These are phyloP conservation scores for Podospora pseudopauciseta DNA, from an alignment of 495 filamentous ascomycete species.

Conservation along the genomic window DNA sequence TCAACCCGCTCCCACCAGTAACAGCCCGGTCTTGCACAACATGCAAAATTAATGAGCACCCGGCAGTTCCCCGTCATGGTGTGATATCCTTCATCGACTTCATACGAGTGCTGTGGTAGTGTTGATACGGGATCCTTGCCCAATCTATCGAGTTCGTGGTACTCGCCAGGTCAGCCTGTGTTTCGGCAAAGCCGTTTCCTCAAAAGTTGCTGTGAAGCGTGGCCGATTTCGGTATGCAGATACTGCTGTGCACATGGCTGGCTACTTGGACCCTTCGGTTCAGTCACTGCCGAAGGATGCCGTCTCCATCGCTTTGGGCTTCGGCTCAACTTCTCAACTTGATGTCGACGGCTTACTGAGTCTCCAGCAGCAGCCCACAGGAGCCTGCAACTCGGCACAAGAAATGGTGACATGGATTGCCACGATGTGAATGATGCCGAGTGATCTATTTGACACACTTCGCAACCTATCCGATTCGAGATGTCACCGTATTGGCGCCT, in stretches of 20 bases:
- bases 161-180: neutral
- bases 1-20: neutral
- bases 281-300: neutral
- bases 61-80: neutral
- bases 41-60: neutral
- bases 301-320: neutral
- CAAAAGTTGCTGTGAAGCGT: neutral
- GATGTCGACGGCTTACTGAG: neutral
- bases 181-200: neutral
- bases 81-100: neutral
- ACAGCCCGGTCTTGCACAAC: neutral
- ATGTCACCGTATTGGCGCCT: neutral
- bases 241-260: neutral
- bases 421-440: neutral
- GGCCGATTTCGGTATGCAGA: neutral
- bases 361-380: neutral
- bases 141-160: neutral
- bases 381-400: neutral
- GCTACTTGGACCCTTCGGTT: neutral
- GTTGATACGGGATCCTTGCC: neutral
- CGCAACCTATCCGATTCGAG: neutral
- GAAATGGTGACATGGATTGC: neutral
- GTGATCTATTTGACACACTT: neutral
- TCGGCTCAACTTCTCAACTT: too few relatives aligned
- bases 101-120: neutral